These are phyloP conservation scores for Linaria vulgaris DNA, from an alignment of 257 asterid genomes.

Conservation along the genomic window DNA sequence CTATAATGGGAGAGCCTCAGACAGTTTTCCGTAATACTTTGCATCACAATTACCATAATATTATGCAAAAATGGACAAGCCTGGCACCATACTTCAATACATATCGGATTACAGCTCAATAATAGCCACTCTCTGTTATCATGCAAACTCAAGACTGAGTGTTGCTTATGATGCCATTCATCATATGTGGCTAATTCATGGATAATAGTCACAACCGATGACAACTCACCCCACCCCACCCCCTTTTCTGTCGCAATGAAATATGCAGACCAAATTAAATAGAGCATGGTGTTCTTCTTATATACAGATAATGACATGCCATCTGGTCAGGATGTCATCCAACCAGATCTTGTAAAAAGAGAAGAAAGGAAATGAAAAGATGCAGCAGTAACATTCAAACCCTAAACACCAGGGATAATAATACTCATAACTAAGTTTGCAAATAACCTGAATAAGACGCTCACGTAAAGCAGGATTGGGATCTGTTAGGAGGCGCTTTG, in stretches of 20 bases:
- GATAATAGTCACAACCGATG: background rate
- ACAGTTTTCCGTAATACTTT: background rate
- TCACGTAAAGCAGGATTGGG: slow-evolving; percentile 98
- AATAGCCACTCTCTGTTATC: background rate
- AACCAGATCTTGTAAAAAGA: background rate
- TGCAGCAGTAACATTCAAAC: background rate
- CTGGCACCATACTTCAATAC: background rate
- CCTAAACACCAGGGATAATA: background rate
- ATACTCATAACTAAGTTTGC: background rate
- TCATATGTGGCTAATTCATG: background rate
- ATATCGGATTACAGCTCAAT: background rate
- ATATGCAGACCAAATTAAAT: background rate
- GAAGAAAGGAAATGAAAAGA: background rate
- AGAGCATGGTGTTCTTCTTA: background rate
- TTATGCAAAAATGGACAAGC: background rate
- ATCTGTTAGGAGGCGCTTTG: slow-evolving; percentile 96
- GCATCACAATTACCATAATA: too few species aligned
- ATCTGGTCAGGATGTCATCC: slow-evolving; percentile 15
- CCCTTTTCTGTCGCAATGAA: background rate
- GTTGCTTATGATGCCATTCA: slow-evolving; percentile 18
- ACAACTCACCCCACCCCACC: too few species aligned
- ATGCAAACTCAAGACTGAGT: background rate
- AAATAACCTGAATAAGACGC: slow-evolving; percentile 89
- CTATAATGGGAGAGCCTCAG: background rate
- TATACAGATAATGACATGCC: slow-evolving; percentile 10